These are phyloP conservation scores for Trichosanthes cucumerina DNA, from an alignment of 306 rosid genomes.

Conservation along the genomic window DNA sequence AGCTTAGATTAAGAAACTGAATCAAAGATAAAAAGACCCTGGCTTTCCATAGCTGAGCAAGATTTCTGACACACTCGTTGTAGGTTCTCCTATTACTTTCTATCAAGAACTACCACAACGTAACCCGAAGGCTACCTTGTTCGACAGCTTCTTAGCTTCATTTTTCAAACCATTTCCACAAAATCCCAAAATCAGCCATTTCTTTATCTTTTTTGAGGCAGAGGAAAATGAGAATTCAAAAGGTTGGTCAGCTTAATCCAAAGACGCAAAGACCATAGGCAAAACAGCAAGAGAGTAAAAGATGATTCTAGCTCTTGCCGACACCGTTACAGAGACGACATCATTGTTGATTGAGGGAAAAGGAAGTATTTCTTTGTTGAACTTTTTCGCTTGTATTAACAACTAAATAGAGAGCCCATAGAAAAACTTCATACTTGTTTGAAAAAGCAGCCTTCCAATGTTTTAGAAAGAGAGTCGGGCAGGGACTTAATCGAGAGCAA, in stretches of 20 bases:
- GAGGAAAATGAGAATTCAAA: not conserved
- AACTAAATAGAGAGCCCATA: too few species aligned
- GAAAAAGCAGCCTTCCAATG: too few species aligned
- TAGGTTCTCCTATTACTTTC: not conserved
- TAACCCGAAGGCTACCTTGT: not conserved
- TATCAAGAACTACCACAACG: not conserved
- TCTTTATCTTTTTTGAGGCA: not conserved
- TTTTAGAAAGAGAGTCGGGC: too few species aligned
- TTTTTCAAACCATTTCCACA: too few species aligned
- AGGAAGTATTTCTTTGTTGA: too few species aligned
- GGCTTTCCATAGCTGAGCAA: not conserved
- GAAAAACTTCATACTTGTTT: too few species aligned
- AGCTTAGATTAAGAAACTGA: not conserved
- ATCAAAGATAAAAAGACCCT: not conserved
- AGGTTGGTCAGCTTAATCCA: not conserved
- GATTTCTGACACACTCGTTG: not conserved
- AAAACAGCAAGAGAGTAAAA: too few species aligned
- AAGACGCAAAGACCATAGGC: too few species aligned
- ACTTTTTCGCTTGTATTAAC: too few species aligned
- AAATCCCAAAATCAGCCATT: not conserved
- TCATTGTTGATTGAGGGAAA: too few species aligned
- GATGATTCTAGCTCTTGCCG: too few species aligned
- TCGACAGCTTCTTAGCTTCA: not conserved
- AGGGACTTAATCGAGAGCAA: not conserved
- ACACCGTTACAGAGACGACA: too few species aligned